These are phyloP conservation scores for Penicillium frequentans DNA, from an alignment of 2,329 filamentous ascomycete species.

Conservation along the genomic window DNA sequence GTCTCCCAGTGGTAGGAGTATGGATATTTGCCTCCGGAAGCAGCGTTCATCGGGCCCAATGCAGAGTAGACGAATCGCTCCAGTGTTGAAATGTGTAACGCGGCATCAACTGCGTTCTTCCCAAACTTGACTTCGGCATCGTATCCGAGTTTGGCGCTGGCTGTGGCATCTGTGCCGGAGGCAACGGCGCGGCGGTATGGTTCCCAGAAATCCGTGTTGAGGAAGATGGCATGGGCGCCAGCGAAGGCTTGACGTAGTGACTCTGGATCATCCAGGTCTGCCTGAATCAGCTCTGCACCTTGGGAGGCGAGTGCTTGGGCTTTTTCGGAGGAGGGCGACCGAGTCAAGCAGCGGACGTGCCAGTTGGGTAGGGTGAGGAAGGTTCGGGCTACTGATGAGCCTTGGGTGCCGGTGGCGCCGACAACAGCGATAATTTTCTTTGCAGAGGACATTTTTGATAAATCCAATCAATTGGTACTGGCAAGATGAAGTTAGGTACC, in stretches of 20 bases:
- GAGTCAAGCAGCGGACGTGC: slow-evolving; percentile 34
- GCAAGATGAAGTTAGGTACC: neutral
- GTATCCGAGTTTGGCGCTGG: slow-evolving; percentile 35
- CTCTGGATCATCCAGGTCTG: slow-evolving; percentile 26
- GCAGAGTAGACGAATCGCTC: slow-evolving; percentile 54
- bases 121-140: slow-evolving; percentile 54
- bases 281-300: slow-evolving; percentile 32
- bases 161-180: neutral
- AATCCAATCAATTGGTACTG: neutral
- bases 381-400: slow-evolving; percentile 27
- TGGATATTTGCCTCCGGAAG: slow-evolving; percentile 48
- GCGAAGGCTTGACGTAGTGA: slow-evolving; percentile 32
- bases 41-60: slow-evolving; percentile 50
- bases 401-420: slow-evolving; percentile 38
- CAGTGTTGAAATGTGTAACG: slow-evolving; percentile 44
- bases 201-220: slow-evolving; percentile 58
- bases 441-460: slow-evolving; percentile 32
- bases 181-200: slow-evolving; percentile 43
- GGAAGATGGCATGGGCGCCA: slow-evolving; percentile 54
- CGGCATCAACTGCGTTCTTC: slow-evolving; percentile 57
- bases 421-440: slow-evolving; percentile 41
- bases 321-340: slow-evolving; percentile 24
- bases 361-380: slow-evolving; percentile 28
- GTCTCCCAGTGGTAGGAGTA: slow-evolving; percentile 52
- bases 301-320: slow-evolving; percentile 20